Evolutionary conservation across 371 early-diverging fungal species (phyloP).

Genomic region (Smittium mucronatum): DNA sequence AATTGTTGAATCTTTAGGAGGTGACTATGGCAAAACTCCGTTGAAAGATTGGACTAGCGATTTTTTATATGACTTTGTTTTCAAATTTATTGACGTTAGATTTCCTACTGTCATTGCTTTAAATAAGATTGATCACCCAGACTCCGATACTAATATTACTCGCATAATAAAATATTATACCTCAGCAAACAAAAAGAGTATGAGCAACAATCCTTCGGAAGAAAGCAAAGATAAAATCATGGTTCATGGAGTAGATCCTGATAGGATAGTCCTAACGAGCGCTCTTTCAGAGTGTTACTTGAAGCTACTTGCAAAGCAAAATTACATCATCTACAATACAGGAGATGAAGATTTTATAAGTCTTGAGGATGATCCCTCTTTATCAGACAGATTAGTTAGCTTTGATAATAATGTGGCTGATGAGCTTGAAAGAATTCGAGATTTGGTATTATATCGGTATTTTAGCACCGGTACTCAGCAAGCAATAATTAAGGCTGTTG

Average conservation of each 20-base stretch:
- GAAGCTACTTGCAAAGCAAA: conserved; percentile 51
- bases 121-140: conserved; percentile 72
- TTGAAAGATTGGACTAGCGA: conserved; percentile 51
- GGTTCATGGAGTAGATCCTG: conserved; percentile 26
- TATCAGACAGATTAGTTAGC: conserved; percentile 38
- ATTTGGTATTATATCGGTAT: conserved; percentile 64
- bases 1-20: conserved; percentile 43
- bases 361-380: neutral
- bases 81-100: conserved; percentile 52
- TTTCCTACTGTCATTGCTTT: conserved; percentile 70
- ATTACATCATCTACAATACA: conserved; percentile 46
- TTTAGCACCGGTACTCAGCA: conserved; percentile 64
- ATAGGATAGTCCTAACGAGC: conserved; percentile 50
- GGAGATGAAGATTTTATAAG: conserved; percentile 53
- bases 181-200: conserved; percentile 23
- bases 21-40: conserved; percentile 25
- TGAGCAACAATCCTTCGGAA: neutral
- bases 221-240: neutral
- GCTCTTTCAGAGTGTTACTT: conserved; percentile 67
- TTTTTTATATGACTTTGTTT: conserved; percentile 42
- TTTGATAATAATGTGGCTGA: conserved; percentile 49
- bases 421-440: conserved; percentile 61
- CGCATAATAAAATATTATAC: conserved; percentile 54
- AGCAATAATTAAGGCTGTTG: conserved; percentile 44
- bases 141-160: conserved; percentile 63